Evolutionary conservation across 2,329 filamentous ascomycete species (phyloP).

Genomic region (Mycosphaerella sp.): DNA sequence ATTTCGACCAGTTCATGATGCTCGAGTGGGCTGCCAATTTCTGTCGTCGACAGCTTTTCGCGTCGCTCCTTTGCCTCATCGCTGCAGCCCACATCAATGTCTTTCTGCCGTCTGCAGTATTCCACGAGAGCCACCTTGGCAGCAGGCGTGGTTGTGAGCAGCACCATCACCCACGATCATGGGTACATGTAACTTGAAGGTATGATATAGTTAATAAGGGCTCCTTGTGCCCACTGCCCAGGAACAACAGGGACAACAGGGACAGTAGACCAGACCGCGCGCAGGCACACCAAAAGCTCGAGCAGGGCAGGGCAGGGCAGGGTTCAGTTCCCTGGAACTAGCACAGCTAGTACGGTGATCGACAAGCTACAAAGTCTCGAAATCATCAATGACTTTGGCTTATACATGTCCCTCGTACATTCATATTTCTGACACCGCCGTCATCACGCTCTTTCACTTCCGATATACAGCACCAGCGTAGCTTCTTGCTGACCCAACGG

Average conservation of each 20-base stretch:
- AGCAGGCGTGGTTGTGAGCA: conserved; percentile 66
- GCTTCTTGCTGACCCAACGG: too few species aligned
- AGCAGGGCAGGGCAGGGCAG: too few species aligned
- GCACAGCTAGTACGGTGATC: neutral
- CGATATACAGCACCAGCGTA: neutral
- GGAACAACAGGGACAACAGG: neutral
- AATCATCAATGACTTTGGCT: neutral
- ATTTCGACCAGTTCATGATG: conserved; percentile 62
- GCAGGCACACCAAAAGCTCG: too few species aligned
- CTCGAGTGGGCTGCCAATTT: conserved; percentile 61
- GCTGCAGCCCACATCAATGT: conserved; percentile 3
- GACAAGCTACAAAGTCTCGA: neutral
- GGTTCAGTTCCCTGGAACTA: too few species aligned
- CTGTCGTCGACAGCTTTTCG: conserved; percentile 18
- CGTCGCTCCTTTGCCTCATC: conserved; percentile 10
- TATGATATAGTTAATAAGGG: neutral
- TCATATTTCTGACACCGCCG: neutral
- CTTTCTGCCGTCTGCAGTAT: conserved; percentile 18
- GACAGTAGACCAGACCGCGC: neutral
- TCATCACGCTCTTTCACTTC: neutral
- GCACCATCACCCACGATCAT: conserved; percentile 52
- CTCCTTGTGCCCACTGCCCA: neutral
- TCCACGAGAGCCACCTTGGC: conserved; percentile 57
- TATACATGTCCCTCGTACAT: neutral
- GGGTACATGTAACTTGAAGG: too few species aligned